Percentiles rank a stretch among this genome's conserved stretches.
Evolutionary conservation across 2,329 filamentous ascomycete genomes (phyloP).

Genomic region (Aspergillus pseudoglaucus): DNA sequence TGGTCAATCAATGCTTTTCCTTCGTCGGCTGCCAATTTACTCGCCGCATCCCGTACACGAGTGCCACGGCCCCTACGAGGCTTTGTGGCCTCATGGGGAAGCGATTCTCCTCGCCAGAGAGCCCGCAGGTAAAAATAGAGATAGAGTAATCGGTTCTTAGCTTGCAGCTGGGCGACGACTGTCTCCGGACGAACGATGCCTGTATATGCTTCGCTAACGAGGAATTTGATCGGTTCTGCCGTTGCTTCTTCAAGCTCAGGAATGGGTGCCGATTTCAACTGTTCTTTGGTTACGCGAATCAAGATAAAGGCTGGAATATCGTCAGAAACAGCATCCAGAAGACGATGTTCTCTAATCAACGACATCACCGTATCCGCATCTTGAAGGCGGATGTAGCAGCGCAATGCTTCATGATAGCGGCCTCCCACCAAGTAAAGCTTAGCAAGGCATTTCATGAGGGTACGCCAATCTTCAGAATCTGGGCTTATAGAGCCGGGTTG

Average conservation of each 20-base stretch:
- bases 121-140: slow-evolving; percentile 87
- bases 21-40: slow-evolving; percentile 48
- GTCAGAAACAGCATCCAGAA: slow-evolving; percentile 82
- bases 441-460: slow-evolving; percentile 79
- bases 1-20: slow-evolving; percentile 69
- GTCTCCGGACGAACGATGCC: slow-evolving; percentile 72
- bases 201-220: slow-evolving; percentile 86
- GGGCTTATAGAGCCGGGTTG: slow-evolving; percentile 67
- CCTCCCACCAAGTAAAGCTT: slow-evolving; percentile 77
- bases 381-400: slow-evolving; percentile 82
- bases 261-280: slow-evolving; percentile 58
- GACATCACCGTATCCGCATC: slow-evolving; percentile 85
- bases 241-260: slow-evolving; percentile 72
- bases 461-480: slow-evolving; percentile 79
- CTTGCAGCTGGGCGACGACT: slow-evolving; percentile 71
- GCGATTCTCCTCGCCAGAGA: slow-evolving; percentile 71
- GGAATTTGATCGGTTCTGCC: slow-evolving; percentile 72
- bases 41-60: slow-evolving; percentile 35
- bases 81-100: slow-evolving; percentile 34
- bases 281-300: slow-evolving; percentile 70
- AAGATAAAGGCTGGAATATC: slow-evolving; percentile 86
- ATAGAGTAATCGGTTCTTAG: slow-evolving; percentile 63
- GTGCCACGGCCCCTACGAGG: slow-evolving; percentile 30
- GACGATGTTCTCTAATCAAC: slow-evolving; percentile 77
- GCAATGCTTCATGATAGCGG: slow-evolving; percentile 74